These are phyloP conservation scores for Globisporangium cystogenes DNA, from an alignment of 352 stramenopile genomes.

Conservation along the genomic window DNA sequence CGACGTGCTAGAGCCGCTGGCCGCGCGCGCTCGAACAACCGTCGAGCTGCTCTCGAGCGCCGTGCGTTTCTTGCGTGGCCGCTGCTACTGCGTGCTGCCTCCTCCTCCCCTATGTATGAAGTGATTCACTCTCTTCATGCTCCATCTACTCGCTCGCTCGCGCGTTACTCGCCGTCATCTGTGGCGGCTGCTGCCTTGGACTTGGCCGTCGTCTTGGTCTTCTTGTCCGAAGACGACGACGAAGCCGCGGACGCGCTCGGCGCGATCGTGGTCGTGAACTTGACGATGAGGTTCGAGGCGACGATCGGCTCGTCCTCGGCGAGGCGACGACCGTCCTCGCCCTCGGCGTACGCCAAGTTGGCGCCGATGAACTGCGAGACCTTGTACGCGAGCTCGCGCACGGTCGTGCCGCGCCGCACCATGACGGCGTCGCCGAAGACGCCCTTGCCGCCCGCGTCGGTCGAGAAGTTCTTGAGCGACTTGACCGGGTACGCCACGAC, in stretches of 20 bases:
- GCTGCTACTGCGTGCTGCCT: neutral
- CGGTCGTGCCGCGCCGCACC: slow-evolving; percentile 62
- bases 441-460: slow-evolving; percentile 54
- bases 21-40: neutral
- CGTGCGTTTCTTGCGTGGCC: neutral
- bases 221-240: slow-evolving; percentile 25
- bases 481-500: slow-evolving; percentile 85
- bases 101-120: neutral
- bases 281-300: slow-evolving; percentile 61
- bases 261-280: slow-evolving; percentile 65
- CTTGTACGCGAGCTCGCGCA: slow-evolving; percentile 68
- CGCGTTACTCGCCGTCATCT: slow-evolving; percentile 12
- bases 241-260: slow-evolving; percentile 14
- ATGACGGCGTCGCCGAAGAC: slow-evolving; percentile 78
- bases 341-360: slow-evolving; percentile 80
- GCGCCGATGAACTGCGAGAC: slow-evolving; percentile 63
- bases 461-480: slow-evolving; percentile 83
- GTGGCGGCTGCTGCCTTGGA: slow-evolving; percentile 5
- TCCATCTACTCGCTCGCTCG: slow-evolving; percentile 4
- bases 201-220: slow-evolving; percentile 21
- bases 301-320: slow-evolving; percentile 69
- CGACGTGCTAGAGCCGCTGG: slow-evolving; percentile 22
- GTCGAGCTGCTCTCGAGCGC: neutral
- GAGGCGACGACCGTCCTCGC: slow-evolving; percentile 67
- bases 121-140: neutral